Evolutionary conservation across 2,329 filamentous ascomycete species (phyloP), one percentile per base, ranked within the genome.

Genomic region (Ceratocystis cacaofunesta): DNA sequence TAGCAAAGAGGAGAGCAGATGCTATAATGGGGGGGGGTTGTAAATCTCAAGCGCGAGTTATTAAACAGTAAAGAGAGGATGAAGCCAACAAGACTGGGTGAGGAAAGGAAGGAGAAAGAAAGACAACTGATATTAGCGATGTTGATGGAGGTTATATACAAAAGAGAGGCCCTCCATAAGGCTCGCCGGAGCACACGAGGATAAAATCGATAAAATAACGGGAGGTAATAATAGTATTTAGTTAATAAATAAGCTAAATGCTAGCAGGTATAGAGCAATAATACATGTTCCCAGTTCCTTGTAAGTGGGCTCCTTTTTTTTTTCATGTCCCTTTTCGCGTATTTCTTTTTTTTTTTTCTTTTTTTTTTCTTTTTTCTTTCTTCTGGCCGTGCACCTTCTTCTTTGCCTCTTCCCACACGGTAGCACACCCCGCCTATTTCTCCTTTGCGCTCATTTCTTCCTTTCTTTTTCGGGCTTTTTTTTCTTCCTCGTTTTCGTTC

Each of bases 81-180:
- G 62, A 64, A 63, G 63, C 64, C 63, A 67, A 67, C 63, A 55
- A 67, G 66, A 67, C 63, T 63, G 63, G 57, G 28, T 61, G 36
- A 25, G 25, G 28, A 63, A 61, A 61, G 60, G 55, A 44, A 55
- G 50, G 57, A 63, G 41, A 52, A 8, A 50, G 36, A 64, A 25
- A 12, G 1, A 3, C 32, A 1, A 22, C 1, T 8, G 50, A 57
- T 5, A 12, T 2, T 7, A 28, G 50, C 50, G 50, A 28, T 57
- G 50, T 15, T 57, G 50, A 57, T 57, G 50, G 50, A 57, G 50
- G 50, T 57, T 57, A 57, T 57, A 57, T 57, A 57, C 22, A 30
- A 57, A 17, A 57, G 22, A 30, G 50, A 57, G 10, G 50, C 50
- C 22, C 17, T 15, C 50, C 10, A 30, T 5, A 7, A 57, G 50